These are phyloP conservation scores for Stachybotrys echinatus DNA, from an alignment of 2,329 filamentous ascomycete species.

Conservation along the genomic window DNA sequence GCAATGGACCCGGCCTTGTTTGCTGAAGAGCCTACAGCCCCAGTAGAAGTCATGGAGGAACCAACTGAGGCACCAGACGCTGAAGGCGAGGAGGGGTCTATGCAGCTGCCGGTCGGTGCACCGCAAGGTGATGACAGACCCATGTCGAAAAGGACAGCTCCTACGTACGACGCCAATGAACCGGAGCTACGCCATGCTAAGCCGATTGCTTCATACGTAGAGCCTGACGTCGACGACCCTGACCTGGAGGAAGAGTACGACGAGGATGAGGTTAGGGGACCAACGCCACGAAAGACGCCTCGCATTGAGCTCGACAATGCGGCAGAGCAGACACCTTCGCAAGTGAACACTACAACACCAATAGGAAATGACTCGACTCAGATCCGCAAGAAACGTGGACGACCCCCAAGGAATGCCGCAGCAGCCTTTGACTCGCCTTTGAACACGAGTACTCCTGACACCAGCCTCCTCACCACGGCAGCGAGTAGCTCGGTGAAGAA, in stretches of 20 bases:
- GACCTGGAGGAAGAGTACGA: conserved; percentile 18
- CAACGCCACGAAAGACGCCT: neutral
- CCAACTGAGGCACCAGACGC: conserved; percentile 4
- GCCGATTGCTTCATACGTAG: conserved; percentile 45
- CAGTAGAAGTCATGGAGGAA: conserved; percentile 14
- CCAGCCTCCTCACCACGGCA: conserved; percentile 1
- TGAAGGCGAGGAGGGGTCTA: conserved; percentile 7
- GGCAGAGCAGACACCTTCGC: conserved; percentile 11
- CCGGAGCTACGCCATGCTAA: conserved; percentile 47
- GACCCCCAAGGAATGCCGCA: conserved; percentile 23
- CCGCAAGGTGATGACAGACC: conserved; percentile 2
- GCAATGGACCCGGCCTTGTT: conserved; percentile 52
- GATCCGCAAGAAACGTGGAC: conserved; percentile 17
- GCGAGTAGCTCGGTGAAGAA: conserved; percentile 8
- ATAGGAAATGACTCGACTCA: neutral
- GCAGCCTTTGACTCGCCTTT: conserved; percentile 2
- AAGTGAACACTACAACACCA: neutral
- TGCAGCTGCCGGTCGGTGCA: neutral
- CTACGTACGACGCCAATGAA: conserved; percentile 36
- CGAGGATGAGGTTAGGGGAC: conserved; percentile 4
- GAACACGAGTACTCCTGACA: neutral
- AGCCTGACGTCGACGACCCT: conserved; percentile 32
- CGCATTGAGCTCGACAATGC: conserved; percentile 33
- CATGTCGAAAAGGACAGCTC: conserved; percentile 14
- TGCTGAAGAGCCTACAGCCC: conserved; percentile 10